Percentiles rank a stretch among this genome's conserved stretches.
These are phyloP conservation scores for Pythium guiyangense DNA, from an alignment of 352 stramenopile species.

Conservation along the genomic window DNA sequence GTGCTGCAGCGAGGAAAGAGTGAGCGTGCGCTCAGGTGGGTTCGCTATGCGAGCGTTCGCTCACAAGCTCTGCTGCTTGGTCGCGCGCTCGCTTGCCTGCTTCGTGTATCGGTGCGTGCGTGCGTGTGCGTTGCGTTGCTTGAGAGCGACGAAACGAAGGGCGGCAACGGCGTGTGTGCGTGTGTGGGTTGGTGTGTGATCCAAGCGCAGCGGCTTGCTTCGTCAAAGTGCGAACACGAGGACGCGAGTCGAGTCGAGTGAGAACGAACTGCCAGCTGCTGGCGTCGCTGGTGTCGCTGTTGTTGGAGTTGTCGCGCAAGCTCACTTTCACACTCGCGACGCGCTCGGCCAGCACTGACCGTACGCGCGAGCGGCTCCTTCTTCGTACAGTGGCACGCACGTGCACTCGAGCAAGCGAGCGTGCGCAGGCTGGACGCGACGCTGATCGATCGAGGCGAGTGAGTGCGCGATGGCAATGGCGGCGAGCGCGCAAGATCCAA, in stretches of 20 bases:
- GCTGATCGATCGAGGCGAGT: not conserved
- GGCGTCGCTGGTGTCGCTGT: not conserved
- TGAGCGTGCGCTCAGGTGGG: not conserved
- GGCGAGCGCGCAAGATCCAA: constrained; percentile 1
- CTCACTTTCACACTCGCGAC: not conserved
- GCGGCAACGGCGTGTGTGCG: too few relatives aligned
- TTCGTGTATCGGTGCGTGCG: too few relatives aligned
- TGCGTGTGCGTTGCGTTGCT: too few relatives aligned
- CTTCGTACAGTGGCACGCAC: not conserved
- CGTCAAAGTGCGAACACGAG: too few relatives aligned
- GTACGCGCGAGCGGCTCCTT: not conserved
- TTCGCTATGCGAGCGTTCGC: constrained; percentile 3
- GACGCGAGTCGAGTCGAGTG: not conserved
- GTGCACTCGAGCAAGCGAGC: not conserved
- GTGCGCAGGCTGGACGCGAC: not conserved
- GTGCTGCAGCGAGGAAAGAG: not conserved
- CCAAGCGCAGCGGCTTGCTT: too few relatives aligned
- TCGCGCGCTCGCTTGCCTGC: too few relatives aligned
- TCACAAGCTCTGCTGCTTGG: too few relatives aligned
- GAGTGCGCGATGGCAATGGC: too few relatives aligned
- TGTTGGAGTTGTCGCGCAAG: not conserved
- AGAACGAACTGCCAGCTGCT: not conserved
- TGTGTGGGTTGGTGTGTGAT: too few relatives aligned
- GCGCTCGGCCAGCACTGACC: not conserved
- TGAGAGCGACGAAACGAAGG: too few relatives aligned